phyloP scores from a whole-genome alignment of 2,329 filamentous ascomycete genomes.

The Xylariomycetidae sp. region DNA sequence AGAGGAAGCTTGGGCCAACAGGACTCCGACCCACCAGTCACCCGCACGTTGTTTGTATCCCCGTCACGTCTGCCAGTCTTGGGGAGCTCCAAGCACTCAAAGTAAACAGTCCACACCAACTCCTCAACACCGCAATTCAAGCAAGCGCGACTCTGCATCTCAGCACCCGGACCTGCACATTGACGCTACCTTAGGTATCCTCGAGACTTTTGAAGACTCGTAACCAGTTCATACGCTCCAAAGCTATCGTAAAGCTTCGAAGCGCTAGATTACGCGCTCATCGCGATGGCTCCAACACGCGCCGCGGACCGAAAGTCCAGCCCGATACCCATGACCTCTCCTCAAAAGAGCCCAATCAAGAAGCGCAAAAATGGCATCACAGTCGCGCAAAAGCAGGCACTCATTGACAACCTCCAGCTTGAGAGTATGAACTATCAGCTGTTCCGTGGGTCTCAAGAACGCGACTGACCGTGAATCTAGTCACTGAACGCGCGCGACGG shows the following conservation, averaged over 20 bases:
- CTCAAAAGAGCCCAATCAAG: slow-evolving; percentile 53
- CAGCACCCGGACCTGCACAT: too few species aligned
- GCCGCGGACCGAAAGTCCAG: slow-evolving; percentile 39
- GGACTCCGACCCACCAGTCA: too few species aligned
- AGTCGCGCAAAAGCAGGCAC: slow-evolving; percentile 70
- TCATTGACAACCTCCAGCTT: slow-evolving; percentile 84
- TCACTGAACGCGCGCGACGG: slow-evolving; percentile 55
- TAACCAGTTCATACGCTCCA: slow-evolving; percentile 1
- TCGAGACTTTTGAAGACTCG: too few species aligned
- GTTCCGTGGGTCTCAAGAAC: not conserved
- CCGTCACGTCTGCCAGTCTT: too few species aligned
- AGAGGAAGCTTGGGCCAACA: too few species aligned
- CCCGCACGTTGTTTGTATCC: too few species aligned
- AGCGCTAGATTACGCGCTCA: slow-evolving; percentile 1
- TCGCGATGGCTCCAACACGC: slow-evolving; percentile 19
- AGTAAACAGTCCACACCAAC: too few species aligned
- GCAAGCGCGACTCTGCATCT: too few species aligned
- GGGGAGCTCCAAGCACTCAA: too few species aligned
- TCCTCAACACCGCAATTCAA: too few species aligned
- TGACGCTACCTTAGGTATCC: too few species aligned
- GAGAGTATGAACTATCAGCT: slow-evolving; percentile 67
- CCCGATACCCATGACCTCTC: slow-evolving; percentile 25
- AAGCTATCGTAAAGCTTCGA: slow-evolving; percentile 3
- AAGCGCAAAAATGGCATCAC: slow-evolving; percentile 58
- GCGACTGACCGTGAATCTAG: slow-evolving; percentile 16